Base-by-base conservation (phyloP, 2,329 filamentous ascomycete genomes). In the Colletotrichum plurivorum region DNA sequence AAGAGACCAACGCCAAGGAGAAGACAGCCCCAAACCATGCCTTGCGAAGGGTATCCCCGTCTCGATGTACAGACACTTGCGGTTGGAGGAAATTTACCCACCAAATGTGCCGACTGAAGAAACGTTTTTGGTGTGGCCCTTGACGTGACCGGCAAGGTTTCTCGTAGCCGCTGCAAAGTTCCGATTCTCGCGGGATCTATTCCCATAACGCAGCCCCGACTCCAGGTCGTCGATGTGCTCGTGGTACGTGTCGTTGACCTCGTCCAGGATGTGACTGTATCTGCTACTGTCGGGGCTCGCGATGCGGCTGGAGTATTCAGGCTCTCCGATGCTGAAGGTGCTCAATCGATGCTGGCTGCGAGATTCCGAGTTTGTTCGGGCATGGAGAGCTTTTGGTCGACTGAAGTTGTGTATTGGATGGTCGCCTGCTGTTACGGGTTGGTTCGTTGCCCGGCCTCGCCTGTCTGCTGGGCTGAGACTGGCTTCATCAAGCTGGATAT, bases 401-500 rank as follows among this genome's bases (percentile, higher is more conserved):
- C 67, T 69, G 39, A 69, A 69, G 10, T 67, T 69, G 36, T 49
- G 52, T 20, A 41, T 16, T 5, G 52, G 9, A 25, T 51, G 62
- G 63, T 22, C 20, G 27, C 16, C n/a, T 53, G 49, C n/a, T 31
- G 8, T 18, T 25, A 22, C 27, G n/a, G 48, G 16, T 18, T 61
- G 63, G 39, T 66, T 41, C 43, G n/a, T 27, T 5, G 36, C 51
- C 5, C 55, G 62, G n/a, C 36, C 25, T 59, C 43, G 61, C 56
- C 51, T 69, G n/a, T 70, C 67, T n/a, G 67, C 52, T 4, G 57
- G 63, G 3, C 52, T 45, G 9, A 70, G 12, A 31, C 64, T 70
- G 18, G 51, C 43, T 52, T 67, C 61, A 52, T 70, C 70, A 10
- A 72, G 57, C 25, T 69, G 63, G 8, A 69, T 71, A 4, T 70